phyloP scores from a whole-genome alignment of 331 rosid species.

The Malus hybrid region DNA sequence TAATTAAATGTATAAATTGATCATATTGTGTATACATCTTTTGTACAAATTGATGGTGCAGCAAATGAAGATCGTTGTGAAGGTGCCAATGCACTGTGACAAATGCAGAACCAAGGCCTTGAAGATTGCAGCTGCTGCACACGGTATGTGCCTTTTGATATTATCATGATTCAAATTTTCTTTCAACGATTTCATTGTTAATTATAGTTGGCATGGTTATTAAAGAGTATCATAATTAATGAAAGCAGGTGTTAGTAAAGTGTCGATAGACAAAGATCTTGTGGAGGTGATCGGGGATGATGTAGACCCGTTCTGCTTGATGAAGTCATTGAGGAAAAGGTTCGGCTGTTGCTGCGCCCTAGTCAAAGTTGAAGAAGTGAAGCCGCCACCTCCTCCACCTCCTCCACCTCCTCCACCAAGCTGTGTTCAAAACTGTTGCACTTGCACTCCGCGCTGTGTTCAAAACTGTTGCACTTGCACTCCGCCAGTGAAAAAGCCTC shows the following conservation, averaged over 20 bases:
- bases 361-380: not conserved
- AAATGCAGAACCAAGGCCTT: constrained; percentile 11
- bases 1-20: too few relatives aligned
- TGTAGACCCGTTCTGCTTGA: constrained; percentile 1
- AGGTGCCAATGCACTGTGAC: not conserved
- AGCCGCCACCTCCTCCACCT: not conserved
- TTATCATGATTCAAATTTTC: too few relatives aligned
- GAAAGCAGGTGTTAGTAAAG: constrained; percentile 1
- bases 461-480: not conserved
- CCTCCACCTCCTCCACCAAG: too few relatives aligned
- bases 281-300: constrained; percentile 1
- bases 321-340: constrained; percentile 7
- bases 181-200: not conserved
- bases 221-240: not conserved
- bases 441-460: not conserved
- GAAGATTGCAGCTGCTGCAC: constrained; percentile 5
- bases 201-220: not conserved
- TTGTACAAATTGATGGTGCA: not conserved
- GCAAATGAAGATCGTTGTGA: constrained; percentile 6
- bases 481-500: too few relatives aligned
- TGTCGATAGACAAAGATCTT: not conserved
- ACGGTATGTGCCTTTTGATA: not conserved
- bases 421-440: not conserved
- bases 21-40: too few relatives aligned
- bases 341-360: not conserved